A percentile compares a stretch with the other conserved stretches of the same genome.
These are phyloP conservation scores for Sporothrix brunneoviolacea DNA, from an alignment of 2,329 filamentous ascomycete genomes.

Conservation along the genomic window DNA sequence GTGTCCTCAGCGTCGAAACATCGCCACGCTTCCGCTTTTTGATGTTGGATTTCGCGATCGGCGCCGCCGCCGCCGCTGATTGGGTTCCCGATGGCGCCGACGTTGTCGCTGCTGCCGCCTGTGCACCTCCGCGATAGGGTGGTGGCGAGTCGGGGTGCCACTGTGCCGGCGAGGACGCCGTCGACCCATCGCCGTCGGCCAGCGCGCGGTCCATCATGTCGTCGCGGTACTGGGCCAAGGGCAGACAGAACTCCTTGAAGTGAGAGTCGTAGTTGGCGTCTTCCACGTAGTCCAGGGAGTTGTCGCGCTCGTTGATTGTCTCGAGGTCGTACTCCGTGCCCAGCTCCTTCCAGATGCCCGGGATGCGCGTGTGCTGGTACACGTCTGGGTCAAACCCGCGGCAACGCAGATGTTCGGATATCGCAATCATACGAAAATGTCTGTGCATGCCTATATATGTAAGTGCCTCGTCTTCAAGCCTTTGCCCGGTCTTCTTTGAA, in stretches of 20 bases:
- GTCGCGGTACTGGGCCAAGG: constrained; percentile 18
- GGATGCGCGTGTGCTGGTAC: constrained; percentile 75
- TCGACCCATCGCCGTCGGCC: constrained; percentile 11
- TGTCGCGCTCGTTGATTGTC: constrained; percentile 62
- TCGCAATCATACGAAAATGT: constrained; percentile 85
- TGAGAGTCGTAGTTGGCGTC: constrained; percentile 13
- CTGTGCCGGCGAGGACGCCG: constrained; percentile 17
- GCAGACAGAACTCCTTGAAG: constrained; percentile 21
- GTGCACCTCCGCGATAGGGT: not conserved
- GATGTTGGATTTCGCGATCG: not conserved
- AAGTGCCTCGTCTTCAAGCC: not conserved
- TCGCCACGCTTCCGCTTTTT: constrained; percentile 21
- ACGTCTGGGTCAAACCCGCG: constrained; percentile 69
- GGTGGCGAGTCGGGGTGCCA: constrained; percentile 19
- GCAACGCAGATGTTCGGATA: constrained; percentile 71
- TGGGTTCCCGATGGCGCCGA: not conserved
- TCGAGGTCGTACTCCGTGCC: constrained; percentile 74
- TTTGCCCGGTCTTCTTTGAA: too few relatives aligned
- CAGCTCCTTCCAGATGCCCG: constrained; percentile 88
- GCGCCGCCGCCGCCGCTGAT: not conserved
- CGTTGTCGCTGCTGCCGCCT: not conserved
- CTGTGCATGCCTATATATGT: constrained; percentile 69
- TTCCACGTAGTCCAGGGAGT: constrained; percentile 17
- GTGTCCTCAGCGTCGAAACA: constrained; percentile 9
- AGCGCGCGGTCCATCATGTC: constrained; percentile 18